These are phyloP conservation scores for Hypericum androsaemum DNA, from an alignment of 345 rosid genomes.

Conservation along the genomic window DNA sequence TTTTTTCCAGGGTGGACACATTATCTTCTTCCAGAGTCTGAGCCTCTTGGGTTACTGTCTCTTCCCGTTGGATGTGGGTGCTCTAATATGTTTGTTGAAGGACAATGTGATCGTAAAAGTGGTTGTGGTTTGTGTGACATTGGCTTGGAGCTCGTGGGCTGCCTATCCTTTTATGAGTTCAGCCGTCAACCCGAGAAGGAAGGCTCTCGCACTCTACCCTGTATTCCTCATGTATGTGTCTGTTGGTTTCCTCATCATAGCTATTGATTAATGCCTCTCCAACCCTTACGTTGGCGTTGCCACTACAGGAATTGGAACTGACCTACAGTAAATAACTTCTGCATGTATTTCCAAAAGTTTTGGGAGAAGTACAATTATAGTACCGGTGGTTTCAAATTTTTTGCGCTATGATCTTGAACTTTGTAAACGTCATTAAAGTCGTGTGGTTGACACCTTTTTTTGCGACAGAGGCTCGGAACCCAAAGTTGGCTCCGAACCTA, in stretches of 20 bases:
- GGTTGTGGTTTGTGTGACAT: slow-evolving; percentile 54
- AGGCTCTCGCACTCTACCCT: slow-evolving; percentile 85
- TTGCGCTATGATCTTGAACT: no score
- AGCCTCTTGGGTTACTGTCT: slow-evolving; percentile 83
- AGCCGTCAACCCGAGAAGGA: slow-evolving; percentile 74
- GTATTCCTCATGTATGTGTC: slow-evolving; percentile 96
- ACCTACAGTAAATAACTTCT: no score
- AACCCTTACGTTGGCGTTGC: neutral
- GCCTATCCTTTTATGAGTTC: slow-evolving; percentile 95
- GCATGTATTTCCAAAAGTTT: no score
- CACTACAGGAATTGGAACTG: no score
- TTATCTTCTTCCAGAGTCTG: slow-evolving; percentile 79
- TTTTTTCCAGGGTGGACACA: slow-evolving; percentile 69
- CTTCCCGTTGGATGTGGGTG: slow-evolving; percentile 78
- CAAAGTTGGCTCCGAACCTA: no score
- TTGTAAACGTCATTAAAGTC: no score
- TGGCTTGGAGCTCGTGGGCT: slow-evolving; percentile 95
- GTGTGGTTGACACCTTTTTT: no score
- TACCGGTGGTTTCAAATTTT: no score
- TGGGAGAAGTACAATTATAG: no score
- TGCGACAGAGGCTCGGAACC: no score
- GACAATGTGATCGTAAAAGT: slow-evolving; percentile 62
- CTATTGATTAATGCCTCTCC: slow-evolving; percentile 41
- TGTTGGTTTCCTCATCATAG: slow-evolving; percentile 89
- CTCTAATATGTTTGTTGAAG: slow-evolving; percentile 68